A percentile compares a stretch with the other conserved stretches of the same genome.
Conservation (phyloP, 2,329 filamentous ascomycete genomes). For the Fusarium bulbicola region DNA sequence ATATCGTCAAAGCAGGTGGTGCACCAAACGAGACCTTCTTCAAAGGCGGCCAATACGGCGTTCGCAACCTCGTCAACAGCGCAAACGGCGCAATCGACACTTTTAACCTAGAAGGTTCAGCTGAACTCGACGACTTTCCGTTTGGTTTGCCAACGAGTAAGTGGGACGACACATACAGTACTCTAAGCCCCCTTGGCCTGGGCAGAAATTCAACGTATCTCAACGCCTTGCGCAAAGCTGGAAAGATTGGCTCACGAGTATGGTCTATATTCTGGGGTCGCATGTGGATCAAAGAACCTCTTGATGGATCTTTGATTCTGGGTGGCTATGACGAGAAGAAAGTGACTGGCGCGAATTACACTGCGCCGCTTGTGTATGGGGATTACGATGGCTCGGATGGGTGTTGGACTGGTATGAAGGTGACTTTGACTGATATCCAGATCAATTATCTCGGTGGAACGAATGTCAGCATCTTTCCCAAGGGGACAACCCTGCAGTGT, state of each 20-base stretch:
- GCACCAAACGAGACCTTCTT: constrained; percentile 13
- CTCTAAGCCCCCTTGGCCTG: constrained; percentile 42
- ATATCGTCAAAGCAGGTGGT: constrained; percentile 33
- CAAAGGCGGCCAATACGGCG: constrained; percentile 31
- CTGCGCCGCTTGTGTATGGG: constrained; percentile 31
- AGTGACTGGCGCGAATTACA: constrained; percentile 41
- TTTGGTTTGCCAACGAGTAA: constrained; percentile 40
- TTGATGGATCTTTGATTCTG: constrained; percentile 46
- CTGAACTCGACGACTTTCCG: constrained; percentile 15
- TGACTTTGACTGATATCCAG: constrained; percentile 34
- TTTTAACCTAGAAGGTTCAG: constrained; percentile 3
- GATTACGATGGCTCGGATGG: constrained; percentile 25
- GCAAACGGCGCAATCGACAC: constrained; percentile 39
- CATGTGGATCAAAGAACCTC: constrained; percentile 39
- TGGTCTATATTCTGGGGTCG: constrained; percentile 51
- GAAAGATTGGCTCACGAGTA: constrained; percentile 41
- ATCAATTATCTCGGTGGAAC: constrained; percentile 43
- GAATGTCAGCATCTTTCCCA: constrained; percentile 41
- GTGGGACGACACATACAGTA: constrained; percentile 44
- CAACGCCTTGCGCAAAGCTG: constrained; percentile 34
- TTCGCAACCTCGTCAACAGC: constrained; percentile 34
- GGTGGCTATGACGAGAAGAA: constrained; percentile 49
- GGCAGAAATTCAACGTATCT: constrained; percentile 46
- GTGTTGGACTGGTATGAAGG: constrained; percentile 38
- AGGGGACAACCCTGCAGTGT: constrained; percentile 31